Percentiles rank a stretch among this genome's conserved stretches.
phyloP scores from a whole-genome alignment of 108 stramenopile genomes.

The Skeletonema marinoi region DNA sequence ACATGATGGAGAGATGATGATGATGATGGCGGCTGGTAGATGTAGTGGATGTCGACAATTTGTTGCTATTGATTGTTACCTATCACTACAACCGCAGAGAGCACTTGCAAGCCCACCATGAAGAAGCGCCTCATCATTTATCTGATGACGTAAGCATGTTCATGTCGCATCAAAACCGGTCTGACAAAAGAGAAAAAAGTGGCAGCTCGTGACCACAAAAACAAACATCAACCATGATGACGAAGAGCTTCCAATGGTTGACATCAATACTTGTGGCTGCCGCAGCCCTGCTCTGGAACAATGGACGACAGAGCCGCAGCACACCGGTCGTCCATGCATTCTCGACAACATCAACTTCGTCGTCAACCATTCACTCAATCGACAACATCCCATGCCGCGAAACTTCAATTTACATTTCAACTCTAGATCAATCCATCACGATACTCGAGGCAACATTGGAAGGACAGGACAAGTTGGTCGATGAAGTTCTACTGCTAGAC shows the following conservation, averaged over 20 bases:
- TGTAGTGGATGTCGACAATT: too few relatives aligned
- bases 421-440: conserved; percentile 38
- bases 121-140: too few relatives aligned
- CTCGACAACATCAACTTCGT: not conserved
- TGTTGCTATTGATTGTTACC: too few relatives aligned
- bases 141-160: too few relatives aligned
- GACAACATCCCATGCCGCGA: conserved; percentile 49
- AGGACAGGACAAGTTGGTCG: conserved; percentile 60
- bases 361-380: conserved; percentile 24
- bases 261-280: not conserved
- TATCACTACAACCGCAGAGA: too few relatives aligned
- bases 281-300: not conserved
- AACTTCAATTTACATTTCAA: conserved; percentile 39
- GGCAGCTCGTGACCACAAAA: too few relatives aligned
- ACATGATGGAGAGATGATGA: too few relatives aligned
- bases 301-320: not conserved
- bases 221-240: not conserved
- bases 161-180: too few relatives aligned
- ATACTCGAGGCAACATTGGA: conserved; percentile 69
- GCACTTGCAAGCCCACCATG: too few relatives aligned
- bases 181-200: too few relatives aligned
- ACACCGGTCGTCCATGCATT: not conserved
- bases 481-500: conserved; percentile 49
- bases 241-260: not conserved
- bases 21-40: too few relatives aligned